A percentile compares a stretch with the other conserved stretches of the same genome.
Evolutionary conservation across 2,329 filamentous ascomycete species (phyloP).

Genomic region (Paecilomyces fulvus): DNA sequence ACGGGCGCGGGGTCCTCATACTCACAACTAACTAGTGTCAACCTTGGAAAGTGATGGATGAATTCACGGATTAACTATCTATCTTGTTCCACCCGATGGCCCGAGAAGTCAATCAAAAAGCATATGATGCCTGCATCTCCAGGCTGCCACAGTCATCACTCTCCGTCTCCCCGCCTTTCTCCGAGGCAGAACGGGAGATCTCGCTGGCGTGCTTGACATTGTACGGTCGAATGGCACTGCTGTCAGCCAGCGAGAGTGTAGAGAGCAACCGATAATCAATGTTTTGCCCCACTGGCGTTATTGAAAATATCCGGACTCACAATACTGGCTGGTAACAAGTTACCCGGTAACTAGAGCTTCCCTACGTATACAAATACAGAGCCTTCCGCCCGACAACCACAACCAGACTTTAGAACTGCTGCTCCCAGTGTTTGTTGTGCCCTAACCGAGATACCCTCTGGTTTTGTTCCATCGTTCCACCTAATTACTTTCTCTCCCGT

Average conservation of each 20-base stretch:
- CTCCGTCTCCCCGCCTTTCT: constrained; percentile 14
- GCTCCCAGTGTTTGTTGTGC: constrained; percentile 1
- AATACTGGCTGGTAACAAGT: constrained; percentile 2
- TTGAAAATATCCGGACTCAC: constrained; percentile 32
- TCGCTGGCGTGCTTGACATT: constrained; percentile 20
- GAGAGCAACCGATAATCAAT: constrained; percentile 8
- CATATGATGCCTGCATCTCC: constrained; percentile 1
- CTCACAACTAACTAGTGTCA: too few relatives aligned
- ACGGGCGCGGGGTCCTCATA: neutral
- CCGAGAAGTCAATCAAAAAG: neutral
- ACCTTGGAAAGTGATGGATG: neutral
- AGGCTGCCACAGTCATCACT: constrained; percentile 1
- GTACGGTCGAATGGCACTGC: constrained; percentile 14
- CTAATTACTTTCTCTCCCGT: constrained; percentile 7
- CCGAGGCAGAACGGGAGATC: constrained; percentile 31
- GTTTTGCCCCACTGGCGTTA: constrained; percentile 24
- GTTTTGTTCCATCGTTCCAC: neutral
- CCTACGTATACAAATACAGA: neutral
- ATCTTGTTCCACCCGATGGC: neutral
- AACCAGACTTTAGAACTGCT: neutral
- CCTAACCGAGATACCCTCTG: neutral
- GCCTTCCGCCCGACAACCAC: neutral
- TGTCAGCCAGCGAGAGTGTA: constrained; percentile 19
- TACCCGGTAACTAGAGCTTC: constrained; percentile 12
- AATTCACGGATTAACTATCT: neutral